These are phyloP conservation scores for Globisporangium emineosum DNA, from an alignment of 352 stramenopile species.

Conservation along the genomic window DNA sequence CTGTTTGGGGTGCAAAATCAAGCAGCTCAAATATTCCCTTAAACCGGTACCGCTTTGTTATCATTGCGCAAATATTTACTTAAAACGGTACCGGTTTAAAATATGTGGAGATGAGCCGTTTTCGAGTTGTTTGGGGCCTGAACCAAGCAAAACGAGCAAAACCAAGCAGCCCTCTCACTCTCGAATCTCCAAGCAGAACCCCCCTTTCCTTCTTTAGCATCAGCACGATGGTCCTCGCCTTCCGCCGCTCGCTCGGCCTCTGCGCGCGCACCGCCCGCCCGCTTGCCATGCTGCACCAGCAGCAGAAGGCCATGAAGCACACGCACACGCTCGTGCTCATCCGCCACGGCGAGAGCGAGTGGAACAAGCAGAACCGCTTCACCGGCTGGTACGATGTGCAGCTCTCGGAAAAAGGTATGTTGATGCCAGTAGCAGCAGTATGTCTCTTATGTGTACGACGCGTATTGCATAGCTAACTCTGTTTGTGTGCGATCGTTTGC, in stretches of 20 bases:
- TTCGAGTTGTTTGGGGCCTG: not conserved
- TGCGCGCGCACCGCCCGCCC: slow-evolving; percentile 30
- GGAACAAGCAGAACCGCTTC: slow-evolving; percentile 95
- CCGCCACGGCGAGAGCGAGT: slow-evolving; percentile 93
- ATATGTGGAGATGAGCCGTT: slow-evolving; percentile 1
- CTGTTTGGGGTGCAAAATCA: too few relatives aligned
- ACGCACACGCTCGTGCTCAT: slow-evolving; percentile 91
- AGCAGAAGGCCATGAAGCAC: slow-evolving; percentile 68
- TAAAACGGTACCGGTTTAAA: slow-evolving; percentile 6
- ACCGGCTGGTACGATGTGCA: slow-evolving; percentile 94
- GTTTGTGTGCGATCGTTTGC: not conserved
- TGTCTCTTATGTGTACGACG: too few relatives aligned
- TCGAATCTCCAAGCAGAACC: slow-evolving; percentile 24
- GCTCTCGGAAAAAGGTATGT: slow-evolving; percentile 72
- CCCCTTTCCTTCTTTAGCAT: slow-evolving; percentile 4
- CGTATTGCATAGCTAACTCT: not conserved
- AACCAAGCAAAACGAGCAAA: not conserved
- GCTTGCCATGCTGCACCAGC: slow-evolving; percentile 36
- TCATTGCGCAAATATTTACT: not conserved
- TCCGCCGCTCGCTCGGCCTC: slow-evolving; percentile 48
- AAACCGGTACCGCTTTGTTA: too few relatives aligned
- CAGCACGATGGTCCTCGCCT: slow-evolving; percentile 48
- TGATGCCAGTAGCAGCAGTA: not conserved
- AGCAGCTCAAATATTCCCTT: too few relatives aligned
- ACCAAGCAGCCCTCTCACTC: slow-evolving; percentile 3